Evolutionary conservation across 2,329 filamentous ascomycete genomes (phyloP).

Genomic region (Pseudogymnoascus verrucosus): DNA sequence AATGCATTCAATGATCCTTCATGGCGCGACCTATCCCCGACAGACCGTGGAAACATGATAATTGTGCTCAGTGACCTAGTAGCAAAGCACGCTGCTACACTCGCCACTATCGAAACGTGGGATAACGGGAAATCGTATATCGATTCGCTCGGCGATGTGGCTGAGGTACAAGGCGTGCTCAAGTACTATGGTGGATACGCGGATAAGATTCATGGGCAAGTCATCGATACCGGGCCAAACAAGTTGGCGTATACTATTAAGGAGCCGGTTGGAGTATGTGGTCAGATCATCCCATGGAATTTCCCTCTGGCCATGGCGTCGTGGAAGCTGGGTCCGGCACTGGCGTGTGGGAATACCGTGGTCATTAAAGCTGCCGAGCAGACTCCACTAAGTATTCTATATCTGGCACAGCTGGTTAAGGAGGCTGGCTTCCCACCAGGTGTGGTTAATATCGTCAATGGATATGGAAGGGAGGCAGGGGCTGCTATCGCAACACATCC

Average conservation of each 20-base stretch:
- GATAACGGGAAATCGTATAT: slow-evolving; percentile 80
- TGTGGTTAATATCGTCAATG: slow-evolving; percentile 56
- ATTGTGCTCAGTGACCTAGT: slow-evolving; percentile 61
- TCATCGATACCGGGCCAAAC: slow-evolving; percentile 55
- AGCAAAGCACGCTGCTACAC: slow-evolving; percentile 67
- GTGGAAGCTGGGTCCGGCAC: slow-evolving; percentile 60
- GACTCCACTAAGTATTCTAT: slow-evolving; percentile 49
- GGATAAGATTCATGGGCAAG: slow-evolving; percentile 64
- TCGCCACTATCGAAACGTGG: slow-evolving; percentile 76
- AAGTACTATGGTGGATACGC: slow-evolving; percentile 76
- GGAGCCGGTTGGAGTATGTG: slow-evolving; percentile 61
- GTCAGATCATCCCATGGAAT: slow-evolving; percentile 68
- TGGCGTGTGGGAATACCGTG: slow-evolving; percentile 51
- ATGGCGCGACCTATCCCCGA: slow-evolving; percentile 61
- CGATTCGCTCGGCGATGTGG: slow-evolving; percentile 70
- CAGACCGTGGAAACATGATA: slow-evolving; percentile 61
- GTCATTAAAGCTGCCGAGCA: slow-evolving; percentile 56
- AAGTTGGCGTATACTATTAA: slow-evolving; percentile 62
- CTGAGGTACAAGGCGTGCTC: slow-evolving; percentile 58
- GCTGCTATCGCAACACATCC: slow-evolving; percentile 55
- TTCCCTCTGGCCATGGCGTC: slow-evolving; percentile 57
- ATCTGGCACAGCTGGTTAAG: slow-evolving; percentile 46
- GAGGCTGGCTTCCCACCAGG: slow-evolving; percentile 59
- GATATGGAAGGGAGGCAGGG: slow-evolving; percentile 60
- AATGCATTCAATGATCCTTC: slow-evolving; percentile 57